Evolutionary conservation across 805 yeast genomes (phyloP), one percentile per base, ranked within the genome.

Genomic region (Candida vartiovaarae): DNA sequence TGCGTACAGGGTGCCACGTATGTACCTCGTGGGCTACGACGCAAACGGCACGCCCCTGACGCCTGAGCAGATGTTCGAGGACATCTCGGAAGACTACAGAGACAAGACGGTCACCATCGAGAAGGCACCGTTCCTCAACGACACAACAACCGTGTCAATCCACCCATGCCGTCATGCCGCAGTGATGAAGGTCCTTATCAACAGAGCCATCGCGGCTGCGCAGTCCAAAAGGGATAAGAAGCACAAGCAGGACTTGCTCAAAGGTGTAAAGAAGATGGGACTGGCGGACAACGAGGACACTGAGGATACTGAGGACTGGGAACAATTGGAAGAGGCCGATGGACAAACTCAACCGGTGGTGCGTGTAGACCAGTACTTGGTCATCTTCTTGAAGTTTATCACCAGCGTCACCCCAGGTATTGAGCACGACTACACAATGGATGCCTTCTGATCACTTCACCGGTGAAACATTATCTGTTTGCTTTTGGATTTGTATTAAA

Each of bases 361-460:
- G 6, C 72, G 96, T 29, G 97, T 84, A 2, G 98, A 93, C 61
- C 97, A 90, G 60, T 93, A 93, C 60, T 66, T 93, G 51, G 73
- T 93, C 32, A 82, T 91, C 11, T 93, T 93, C 62, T 72, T 93
- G 57, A 93, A 93, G 65, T 93, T 93, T 59, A 91, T 93, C 39
- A 85, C 97, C 7, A 87, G 97, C 67, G 98, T 93, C 7, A 90
- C 96, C 1, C 99, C 99, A 0, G 96, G 97, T 15, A 90, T 93
- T 44, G 96, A 91, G 66, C 95, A 91, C 63, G 99, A 93, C 57
- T 89, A 89, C 61, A 93, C 99, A n/a, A 93, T 91, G 97, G 90
- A 89, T 62, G 97, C 95, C 1, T 77, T 84, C 57, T 83, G 58
- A 57, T 15, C 3, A 8, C n/a, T 11, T 8, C 32, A 10, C 10